Percentiles rank a stretch among this genome's conserved stretches.
These are phyloP conservation scores for Colletotrichum aenigma DNA, from an alignment of 2,329 filamentous ascomycete species.

Conservation along the genomic window DNA sequence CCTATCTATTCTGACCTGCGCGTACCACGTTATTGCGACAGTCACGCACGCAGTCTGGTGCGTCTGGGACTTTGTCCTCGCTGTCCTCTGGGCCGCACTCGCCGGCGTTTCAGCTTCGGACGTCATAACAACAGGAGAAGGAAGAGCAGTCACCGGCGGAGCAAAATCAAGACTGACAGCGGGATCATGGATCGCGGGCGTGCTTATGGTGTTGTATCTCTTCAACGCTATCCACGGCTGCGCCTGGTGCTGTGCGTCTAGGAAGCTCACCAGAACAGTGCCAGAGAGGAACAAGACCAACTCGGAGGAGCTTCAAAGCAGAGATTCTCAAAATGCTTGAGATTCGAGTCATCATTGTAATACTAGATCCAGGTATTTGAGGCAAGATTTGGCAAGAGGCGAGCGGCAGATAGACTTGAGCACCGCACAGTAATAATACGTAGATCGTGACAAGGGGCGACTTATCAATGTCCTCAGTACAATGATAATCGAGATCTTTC, in stretches of 20 bases:
- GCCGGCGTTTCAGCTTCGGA: background rate
- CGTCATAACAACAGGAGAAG: background rate
- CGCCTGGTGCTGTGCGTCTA: background rate
- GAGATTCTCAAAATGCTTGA: background rate
- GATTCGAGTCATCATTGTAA: background rate
- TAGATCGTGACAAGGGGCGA: background rate
- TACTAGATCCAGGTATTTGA: background rate
- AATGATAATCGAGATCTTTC: background rate
- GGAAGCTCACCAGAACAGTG: background rate
- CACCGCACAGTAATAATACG: background rate
- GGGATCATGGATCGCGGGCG: conserved; percentile 2
- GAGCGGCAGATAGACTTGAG: background rate
- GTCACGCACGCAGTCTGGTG: conserved; percentile 12
- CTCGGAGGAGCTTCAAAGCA: background rate
- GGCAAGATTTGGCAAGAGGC: background rate
- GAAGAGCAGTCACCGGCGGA: background rate
- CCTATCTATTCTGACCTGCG: background rate
- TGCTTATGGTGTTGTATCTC: conserved; percentile 6
- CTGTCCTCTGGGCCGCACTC: conserved; percentile 15
- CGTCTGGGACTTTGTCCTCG: conserved; percentile 9
- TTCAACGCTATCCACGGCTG: background rate
- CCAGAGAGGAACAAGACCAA: background rate
- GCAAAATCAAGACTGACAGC: background rate
- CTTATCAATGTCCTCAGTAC: background rate
- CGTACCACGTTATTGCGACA: conserved; percentile 6